Percentiles rank a stretch among this genome's conserved stretches.
Conservation (phyloP, 257 asterid genomes). For the Jasminum sambac region DNA sequence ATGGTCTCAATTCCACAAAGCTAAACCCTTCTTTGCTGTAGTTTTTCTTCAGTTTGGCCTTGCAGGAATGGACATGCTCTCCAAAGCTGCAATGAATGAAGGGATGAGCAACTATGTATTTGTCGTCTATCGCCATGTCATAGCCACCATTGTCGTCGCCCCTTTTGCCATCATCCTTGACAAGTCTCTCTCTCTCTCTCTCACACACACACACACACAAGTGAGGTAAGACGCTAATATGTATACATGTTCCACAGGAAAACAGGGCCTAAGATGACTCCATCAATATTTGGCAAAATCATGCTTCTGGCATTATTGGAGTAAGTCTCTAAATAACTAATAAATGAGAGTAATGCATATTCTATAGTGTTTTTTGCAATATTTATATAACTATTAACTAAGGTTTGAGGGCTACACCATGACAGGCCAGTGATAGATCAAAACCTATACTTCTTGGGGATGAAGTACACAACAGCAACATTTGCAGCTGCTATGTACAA, state of each 20-base stretch:
- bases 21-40: constrained; percentile 75
- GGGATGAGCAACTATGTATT: constrained; percentile 98
- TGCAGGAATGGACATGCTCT: constrained; percentile 89
- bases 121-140: constrained; percentile 83
- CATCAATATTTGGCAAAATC: constrained; percentile 57
- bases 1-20: constrained; percentile 27
- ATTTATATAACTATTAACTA: neutral
- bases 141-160: constrained; percentile 73
- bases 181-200: constrained; percentile 44
- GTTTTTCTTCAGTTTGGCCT: constrained; percentile 81
- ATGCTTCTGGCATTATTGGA: constrained; percentile 66
- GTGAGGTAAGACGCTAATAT: neutral
- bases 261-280: constrained; percentile 85
- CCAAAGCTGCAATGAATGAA: constrained; percentile 80
- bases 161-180: constrained; percentile 84
- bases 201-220: constrained; percentile 1
- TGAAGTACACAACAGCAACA: constrained; percentile 94
- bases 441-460: constrained; percentile 82
- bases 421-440: constrained; percentile 94
- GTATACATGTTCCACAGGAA: constrained; percentile 52
- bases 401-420: constrained; percentile 5
- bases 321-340: constrained; percentile 43
- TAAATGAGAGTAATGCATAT: neutral
- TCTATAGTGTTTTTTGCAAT: neutral
- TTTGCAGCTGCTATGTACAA: constrained; percentile 97